Evolutionary conservation across 2,329 filamentous ascomycete species (phyloP).

Genomic region (Ceratocystis ficicola): DNA sequence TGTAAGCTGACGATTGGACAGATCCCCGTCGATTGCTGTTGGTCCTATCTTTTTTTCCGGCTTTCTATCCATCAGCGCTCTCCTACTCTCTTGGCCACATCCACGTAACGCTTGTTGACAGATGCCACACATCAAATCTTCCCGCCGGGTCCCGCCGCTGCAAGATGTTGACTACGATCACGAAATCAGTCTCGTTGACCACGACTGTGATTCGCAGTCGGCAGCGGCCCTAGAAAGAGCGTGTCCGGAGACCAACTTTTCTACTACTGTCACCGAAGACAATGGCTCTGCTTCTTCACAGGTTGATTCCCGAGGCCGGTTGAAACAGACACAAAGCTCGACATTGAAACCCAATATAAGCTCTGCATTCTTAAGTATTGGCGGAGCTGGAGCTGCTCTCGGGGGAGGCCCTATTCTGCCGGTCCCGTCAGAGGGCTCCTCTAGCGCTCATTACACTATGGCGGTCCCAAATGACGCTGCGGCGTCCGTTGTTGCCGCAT

Average conservation of each 20-base stretch:
- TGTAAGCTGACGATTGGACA: background rate
- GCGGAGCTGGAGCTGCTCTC: conserved; percentile 16
- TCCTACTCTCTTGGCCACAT: background rate
- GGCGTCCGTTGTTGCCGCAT: conserved; percentile 13
- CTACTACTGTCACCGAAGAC: background rate
- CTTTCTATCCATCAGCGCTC: background rate
- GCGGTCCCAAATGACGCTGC: conserved; percentile 18
- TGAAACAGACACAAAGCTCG: background rate
- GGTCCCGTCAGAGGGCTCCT: conserved; percentile 18
- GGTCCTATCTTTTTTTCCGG: background rate
- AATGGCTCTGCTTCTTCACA: background rate
- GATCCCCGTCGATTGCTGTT: background rate
- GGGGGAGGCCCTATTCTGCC: conserved; percentile 19
- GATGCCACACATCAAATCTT: conserved; percentile 28
- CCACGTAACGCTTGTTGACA: background rate
- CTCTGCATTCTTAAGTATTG: conserved; percentile 22
- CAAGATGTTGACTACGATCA: conserved; percentile 56
- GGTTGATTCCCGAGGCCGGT: background rate
- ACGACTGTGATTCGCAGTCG: conserved; percentile 27
- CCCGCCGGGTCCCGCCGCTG: conserved; percentile 43
- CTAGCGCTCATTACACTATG: conserved; percentile 14
- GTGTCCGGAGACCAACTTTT: background rate
- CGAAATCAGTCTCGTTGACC: conserved; percentile 57
- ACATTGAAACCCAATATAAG: conserved; percentile 13
- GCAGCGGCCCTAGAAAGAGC: background rate